Conservation (phyloP, 306 rosid genomes). For the Acmispon strigosus region DNA sequence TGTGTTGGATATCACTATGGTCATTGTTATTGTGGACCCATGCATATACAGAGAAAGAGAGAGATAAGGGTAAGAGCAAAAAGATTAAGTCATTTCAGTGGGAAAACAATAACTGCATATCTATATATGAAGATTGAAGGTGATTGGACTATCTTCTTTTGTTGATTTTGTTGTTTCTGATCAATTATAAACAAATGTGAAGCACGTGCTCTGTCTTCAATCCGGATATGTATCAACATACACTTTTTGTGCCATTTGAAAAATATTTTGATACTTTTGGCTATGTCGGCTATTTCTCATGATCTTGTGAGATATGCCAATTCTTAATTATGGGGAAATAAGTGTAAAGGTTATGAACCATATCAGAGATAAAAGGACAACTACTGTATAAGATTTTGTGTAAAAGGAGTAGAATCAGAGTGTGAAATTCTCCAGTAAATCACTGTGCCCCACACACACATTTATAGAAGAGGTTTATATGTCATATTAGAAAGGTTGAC, state of each 20-base stretch:
- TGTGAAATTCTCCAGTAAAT: no score
- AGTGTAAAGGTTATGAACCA: no score
- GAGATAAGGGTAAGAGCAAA: background rate
- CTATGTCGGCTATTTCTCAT: no score
- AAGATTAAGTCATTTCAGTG: background rate
- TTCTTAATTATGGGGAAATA: no score
- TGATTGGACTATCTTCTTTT: background rate
- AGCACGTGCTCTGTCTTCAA: slow-evolving; percentile 19
- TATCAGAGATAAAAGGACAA: no score
- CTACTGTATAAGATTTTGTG: no score
- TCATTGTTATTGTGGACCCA: slow-evolving; percentile 23
- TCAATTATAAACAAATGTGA: slow-evolving; percentile 1
- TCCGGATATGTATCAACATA: background rate
- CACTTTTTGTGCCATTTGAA: background rate
- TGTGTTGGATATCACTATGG: slow-evolving; percentile 49
- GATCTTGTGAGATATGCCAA: no score
- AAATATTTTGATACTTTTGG: no score
- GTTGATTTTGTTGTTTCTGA: background rate
- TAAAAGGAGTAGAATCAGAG: no score
- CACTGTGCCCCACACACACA: no score
- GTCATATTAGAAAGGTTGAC: no score
- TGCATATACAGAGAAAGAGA: background rate
- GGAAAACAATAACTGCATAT: background rate
- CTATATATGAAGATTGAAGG: background rate
- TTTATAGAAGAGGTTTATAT: no score